These are phyloP conservation scores for Fusarium neocosmosporiellum DNA, from an alignment of 2,329 filamentous ascomycete genomes.

Conservation along the genomic window DNA sequence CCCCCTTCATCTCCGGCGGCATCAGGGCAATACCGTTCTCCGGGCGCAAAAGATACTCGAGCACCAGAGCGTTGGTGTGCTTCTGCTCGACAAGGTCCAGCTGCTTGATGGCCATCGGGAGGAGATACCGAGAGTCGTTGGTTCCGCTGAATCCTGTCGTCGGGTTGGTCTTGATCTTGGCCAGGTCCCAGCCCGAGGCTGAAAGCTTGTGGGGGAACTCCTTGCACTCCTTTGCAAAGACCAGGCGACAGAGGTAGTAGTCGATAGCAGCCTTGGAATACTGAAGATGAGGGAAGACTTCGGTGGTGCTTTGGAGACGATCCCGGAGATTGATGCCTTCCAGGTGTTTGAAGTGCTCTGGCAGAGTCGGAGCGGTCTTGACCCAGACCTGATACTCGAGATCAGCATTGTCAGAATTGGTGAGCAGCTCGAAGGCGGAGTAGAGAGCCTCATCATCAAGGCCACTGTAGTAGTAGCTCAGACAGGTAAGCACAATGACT, in stretches of 20 bases:
- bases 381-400: constrained; percentile 65
- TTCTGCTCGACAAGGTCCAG: constrained; percentile 63
- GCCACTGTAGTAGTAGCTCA: constrained; percentile 68
- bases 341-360: constrained; percentile 53
- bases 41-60: constrained; percentile 66
- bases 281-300: constrained; percentile 65
- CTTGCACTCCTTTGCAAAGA: constrained; percentile 71
- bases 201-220: constrained; percentile 73
- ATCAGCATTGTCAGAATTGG: constrained; percentile 62
- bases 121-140: constrained; percentile 68
- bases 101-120: constrained; percentile 68
- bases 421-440: constrained; percentile 58
- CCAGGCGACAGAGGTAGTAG: constrained; percentile 68
- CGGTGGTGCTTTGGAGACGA: constrained; percentile 53
- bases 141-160: constrained; percentile 79
- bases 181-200: constrained; percentile 76
- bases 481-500: constrained; percentile 64
- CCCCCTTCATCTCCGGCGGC: not conserved
- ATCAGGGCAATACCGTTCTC: constrained; percentile 57
- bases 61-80: constrained; percentile 75
- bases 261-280: constrained; percentile 67
- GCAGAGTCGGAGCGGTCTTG: constrained; percentile 46
- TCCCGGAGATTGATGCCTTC: constrained; percentile 70
- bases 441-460: constrained; percentile 63
- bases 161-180: constrained; percentile 54